These are phyloP conservation scores for Karstenula rhodostoma DNA, from an alignment of 2,329 filamentous ascomycete genomes.

Conservation along the genomic window DNA sequence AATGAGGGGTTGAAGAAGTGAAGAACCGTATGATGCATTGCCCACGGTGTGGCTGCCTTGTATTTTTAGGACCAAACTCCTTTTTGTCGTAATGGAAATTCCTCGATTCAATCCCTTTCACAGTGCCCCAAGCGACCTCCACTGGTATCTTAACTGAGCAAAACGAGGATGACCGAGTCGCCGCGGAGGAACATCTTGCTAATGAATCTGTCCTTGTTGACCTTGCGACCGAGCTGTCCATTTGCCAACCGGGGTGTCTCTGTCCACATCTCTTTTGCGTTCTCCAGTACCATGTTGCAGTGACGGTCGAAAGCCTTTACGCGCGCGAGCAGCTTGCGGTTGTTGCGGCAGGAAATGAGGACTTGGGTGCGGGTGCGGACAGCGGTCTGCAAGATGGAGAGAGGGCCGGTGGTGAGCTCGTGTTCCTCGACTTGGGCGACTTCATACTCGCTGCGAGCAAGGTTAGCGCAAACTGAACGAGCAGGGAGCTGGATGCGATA, in stretches of 20 bases:
- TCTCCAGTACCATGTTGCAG: slow-evolving; percentile 99
- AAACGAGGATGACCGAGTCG: slow-evolving; percentile 86
- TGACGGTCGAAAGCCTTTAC: slow-evolving; percentile 99
- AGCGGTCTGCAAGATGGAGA: slow-evolving; percentile 96
- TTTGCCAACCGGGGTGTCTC: slow-evolving; percentile 84
- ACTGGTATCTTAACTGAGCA: slow-evolving; percentile 69
- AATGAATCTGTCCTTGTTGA: slow-evolving; percentile 98
- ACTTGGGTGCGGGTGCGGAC: slow-evolving; percentile 95
- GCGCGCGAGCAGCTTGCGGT: slow-evolving; percentile 94
- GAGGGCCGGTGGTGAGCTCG: slow-evolving; percentile 79
- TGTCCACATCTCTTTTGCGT: slow-evolving; percentile 99
- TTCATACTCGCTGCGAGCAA: slow-evolving; percentile 78
- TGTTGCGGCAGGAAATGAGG: slow-evolving; percentile 96
- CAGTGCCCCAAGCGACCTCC: background rate
- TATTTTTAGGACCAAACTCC: slow-evolving; percentile 45
- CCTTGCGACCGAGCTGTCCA: slow-evolving; percentile 86
- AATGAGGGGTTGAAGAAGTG: slow-evolving; percentile 61
- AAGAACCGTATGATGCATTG: slow-evolving; percentile 39
- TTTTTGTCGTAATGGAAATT: slow-evolving; percentile 26
- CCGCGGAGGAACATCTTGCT: slow-evolving; percentile 96
- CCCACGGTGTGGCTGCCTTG: slow-evolving; percentile 37
- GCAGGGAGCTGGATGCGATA: slow-evolving; percentile 31
- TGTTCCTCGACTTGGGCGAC: slow-evolving; percentile 82
- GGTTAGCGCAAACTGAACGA: slow-evolving; percentile 26
- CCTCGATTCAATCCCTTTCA: slow-evolving; percentile 6